These are phyloP conservation scores for Tolypocladium guangdongense DNA, from an alignment of 2,329 filamentous ascomycete genomes.

Conservation along the genomic window DNA sequence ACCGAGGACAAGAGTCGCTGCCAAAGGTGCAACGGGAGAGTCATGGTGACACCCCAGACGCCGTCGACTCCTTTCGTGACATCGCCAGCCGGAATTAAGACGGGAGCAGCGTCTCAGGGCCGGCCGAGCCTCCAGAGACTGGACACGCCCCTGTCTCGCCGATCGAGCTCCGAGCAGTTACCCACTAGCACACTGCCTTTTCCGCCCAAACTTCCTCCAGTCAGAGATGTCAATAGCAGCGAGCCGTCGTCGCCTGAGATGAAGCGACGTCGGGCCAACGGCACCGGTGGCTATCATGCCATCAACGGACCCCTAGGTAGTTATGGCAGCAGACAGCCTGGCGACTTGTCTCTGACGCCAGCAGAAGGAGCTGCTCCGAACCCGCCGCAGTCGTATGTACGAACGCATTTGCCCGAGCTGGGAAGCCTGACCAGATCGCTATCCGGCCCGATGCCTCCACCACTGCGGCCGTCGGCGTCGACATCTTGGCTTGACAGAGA, in stretches of 20 bases:
- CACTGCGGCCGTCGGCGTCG: slow-evolving; percentile 32
- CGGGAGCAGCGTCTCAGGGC: slow-evolving; percentile 9
- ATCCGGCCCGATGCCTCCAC: slow-evolving; percentile 40
- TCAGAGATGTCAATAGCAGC: slow-evolving; percentile 24
- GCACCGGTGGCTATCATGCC: slow-evolving; percentile 21
- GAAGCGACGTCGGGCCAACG: slow-evolving; percentile 53
- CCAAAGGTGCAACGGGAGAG: slow-evolving; percentile 60
- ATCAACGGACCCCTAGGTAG: slow-evolving; percentile 6
- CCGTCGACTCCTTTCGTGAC: slow-evolving; percentile 37
- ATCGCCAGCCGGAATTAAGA: slow-evolving; percentile 20
- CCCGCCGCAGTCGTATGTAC: slow-evolving; percentile 11
- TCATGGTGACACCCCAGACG: slow-evolving; percentile 50
- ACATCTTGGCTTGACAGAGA: slow-evolving; percentile 18
- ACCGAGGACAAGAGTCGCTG: slow-evolving; percentile 48
- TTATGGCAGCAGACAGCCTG: slow-evolving; percentile 5
- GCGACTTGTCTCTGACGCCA: slow-evolving; percentile 9
- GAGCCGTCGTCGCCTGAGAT: slow-evolving; percentile 35
- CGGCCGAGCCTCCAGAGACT: slow-evolving; percentile 9
- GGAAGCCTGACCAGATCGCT: slow-evolving; percentile 19
- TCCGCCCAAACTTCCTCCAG: slow-evolving; percentile 10
- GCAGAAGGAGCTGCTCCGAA: slow-evolving; percentile 10
- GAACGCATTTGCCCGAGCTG: slow-evolving; percentile 17
- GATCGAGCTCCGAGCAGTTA: slow-evolving; percentile 16
- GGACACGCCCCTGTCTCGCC: slow-evolving; percentile 14
- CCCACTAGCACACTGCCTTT: slow-evolving; percentile 11